A percentile compares a stretch with the other conserved stretches of the same genome.
phyloP scores from a whole-genome alignment of 306 rosid species.

The Vigna trinervia region DNA sequence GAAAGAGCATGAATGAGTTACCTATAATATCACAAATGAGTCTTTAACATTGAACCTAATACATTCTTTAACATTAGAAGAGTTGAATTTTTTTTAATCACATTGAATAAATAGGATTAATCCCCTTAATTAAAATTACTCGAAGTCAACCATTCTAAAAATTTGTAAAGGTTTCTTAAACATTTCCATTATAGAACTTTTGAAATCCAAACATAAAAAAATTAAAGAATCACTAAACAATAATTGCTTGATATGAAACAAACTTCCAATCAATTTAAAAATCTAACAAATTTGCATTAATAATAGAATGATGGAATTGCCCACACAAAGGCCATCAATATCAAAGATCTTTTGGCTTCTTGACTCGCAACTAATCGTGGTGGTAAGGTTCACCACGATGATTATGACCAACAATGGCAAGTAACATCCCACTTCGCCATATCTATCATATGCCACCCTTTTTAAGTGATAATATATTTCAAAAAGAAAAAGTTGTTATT shows the following conservation, averaged over 20 bases:
- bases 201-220: no score
- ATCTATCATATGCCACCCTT: slow-evolving; percentile 15
- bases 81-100: no score
- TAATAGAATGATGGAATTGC: slow-evolving; percentile 10
- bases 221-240: background rate
- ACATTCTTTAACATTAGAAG: no score
- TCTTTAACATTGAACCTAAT: no score
- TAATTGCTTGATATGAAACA: slow-evolving; percentile 27
- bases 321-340: slow-evolving; percentile 22
- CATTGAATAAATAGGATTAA: no score
- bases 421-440: slow-evolving; percentile 28
- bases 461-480: background rate
- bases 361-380: slow-evolving; percentile 40
- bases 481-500: background rate
- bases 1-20: no score
- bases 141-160: no score
- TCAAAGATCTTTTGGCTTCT: slow-evolving; percentile 38
- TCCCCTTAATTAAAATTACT: no score
- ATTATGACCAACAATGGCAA: slow-evolving; percentile 21
- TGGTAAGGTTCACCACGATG: slow-evolving; percentile 27
- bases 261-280: slow-evolving; percentile 20
- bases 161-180: no score
- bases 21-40: no score
- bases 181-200: no score
- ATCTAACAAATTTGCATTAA: background rate